Percentiles rank a stretch among this genome's conserved stretches.
Conservation (phyloP, 2,329 filamentous ascomycete species). For the Neopestalotiopsis rosae region DNA sequence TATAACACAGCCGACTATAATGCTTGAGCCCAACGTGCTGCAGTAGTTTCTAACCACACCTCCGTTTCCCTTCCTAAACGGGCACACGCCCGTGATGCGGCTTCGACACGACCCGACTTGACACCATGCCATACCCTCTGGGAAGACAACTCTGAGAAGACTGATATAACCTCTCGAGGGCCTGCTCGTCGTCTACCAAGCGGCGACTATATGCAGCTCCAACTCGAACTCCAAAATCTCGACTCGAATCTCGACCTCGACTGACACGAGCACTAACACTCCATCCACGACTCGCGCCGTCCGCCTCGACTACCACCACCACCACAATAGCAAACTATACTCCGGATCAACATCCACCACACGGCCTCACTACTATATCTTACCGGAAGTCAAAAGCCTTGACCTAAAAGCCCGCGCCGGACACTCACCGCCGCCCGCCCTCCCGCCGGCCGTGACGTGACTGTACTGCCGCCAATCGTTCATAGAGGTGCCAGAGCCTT, state of each 20-base stretch:
- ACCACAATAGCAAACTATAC: not conserved
- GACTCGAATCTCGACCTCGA: not conserved
- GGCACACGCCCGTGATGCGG: conserved; percentile 18
- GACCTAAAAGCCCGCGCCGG: not conserved
- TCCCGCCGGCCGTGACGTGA: too few species aligned
- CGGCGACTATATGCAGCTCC: not conserved
- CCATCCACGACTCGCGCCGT: not conserved
- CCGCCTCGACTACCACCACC: conserved; percentile 1
- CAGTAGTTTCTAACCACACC: conserved; percentile 24
- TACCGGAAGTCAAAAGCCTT: not conserved
- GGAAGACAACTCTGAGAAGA: not conserved
- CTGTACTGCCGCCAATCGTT: not conserved
- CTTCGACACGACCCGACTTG: conserved; percentile 15
- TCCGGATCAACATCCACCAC: not conserved
- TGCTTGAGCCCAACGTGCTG: conserved; percentile 25
- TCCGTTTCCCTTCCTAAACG: conserved; percentile 26
- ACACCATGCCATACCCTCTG: not conserved
- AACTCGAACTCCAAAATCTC: not conserved
- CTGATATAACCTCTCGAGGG: conserved; percentile 8
- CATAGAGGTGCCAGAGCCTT: not conserved
- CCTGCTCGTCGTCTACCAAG: not conserved
- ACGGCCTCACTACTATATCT: not conserved
- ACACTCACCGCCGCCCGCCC: not conserved
- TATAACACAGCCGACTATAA: conserved; percentile 24
- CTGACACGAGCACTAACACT: not conserved